phyloP scores from a whole-genome alignment of 257 asterid species.

The Fraxinus anomala region DNA sequence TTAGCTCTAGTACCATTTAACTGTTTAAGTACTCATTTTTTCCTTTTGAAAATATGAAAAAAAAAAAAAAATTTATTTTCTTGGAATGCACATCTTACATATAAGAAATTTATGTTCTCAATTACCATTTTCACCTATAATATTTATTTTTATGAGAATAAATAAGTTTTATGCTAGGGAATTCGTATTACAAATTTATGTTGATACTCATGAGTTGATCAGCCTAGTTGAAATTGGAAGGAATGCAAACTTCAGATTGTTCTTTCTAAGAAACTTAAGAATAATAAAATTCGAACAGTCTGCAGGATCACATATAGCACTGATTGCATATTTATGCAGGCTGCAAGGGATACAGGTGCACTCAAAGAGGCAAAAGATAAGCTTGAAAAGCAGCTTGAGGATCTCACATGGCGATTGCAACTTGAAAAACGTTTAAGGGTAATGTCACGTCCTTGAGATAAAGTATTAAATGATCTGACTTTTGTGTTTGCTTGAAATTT shows the following conservation, averaged over 20 bases:
- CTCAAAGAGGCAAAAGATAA: conserved; percentile 98
- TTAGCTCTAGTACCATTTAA: conserved; percentile 37
- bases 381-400: conserved; percentile 96
- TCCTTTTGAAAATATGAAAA: neutral
- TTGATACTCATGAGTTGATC: neutral
- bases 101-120: neutral
- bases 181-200: conserved; percentile 18
- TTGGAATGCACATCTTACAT: conserved; percentile 6
- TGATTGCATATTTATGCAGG: conserved; percentile 49
- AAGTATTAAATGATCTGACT: neutral
- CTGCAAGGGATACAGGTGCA: conserved; percentile 98
- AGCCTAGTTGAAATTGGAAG: conserved; percentile 14
- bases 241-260: conserved; percentile 10
- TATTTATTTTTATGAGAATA: neutral
- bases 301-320: conserved; percentile 4
- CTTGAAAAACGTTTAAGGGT: conserved; percentile 96
- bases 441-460: conserved; percentile 28
- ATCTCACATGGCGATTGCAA: conserved; percentile 93
- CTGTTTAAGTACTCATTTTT: conserved; percentile 23
- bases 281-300: neutral
- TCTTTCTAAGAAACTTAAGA: neutral
- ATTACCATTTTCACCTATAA: neutral
- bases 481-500: neutral
- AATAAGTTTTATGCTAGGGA: neutral
- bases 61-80: neutral